phyloP scores from a whole-genome alignment of 2,329 filamentous ascomycete genomes.

The Botrytis fabae region DNA sequence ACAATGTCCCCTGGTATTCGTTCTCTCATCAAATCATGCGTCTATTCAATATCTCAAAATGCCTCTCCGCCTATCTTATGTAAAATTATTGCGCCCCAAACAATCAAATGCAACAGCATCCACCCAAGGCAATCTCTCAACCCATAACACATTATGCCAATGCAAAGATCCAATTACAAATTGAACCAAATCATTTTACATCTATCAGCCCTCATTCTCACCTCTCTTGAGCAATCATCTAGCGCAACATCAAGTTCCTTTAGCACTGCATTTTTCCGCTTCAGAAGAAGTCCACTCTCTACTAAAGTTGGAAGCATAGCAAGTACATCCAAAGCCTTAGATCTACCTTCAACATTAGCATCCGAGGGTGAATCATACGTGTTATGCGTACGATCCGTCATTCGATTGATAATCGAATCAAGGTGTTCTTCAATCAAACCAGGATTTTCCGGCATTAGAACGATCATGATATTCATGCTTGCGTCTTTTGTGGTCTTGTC shows the following conservation, averaged over 20 bases:
- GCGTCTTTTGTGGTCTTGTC: constrained; percentile 34
- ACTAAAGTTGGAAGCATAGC: constrained; percentile 31
- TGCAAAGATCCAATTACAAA: not conserved
- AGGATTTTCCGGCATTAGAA: constrained; percentile 30
- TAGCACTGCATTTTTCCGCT: constrained; percentile 30
- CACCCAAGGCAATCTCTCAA: not conserved
- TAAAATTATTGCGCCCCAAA: not conserved
- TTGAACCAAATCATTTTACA: constrained; percentile 36
- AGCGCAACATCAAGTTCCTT: constrained; percentile 34
- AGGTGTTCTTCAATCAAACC: constrained; percentile 34
- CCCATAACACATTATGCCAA: not conserved
- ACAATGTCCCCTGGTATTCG: not conserved
- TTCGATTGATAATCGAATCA: constrained; percentile 36
- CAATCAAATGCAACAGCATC: not conserved
- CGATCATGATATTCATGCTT: constrained; percentile 32
- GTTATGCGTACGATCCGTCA: constrained; percentile 38
- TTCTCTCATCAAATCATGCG: not conserved
- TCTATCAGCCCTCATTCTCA: constrained; percentile 33
- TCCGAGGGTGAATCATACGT: constrained; percentile 36
- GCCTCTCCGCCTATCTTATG: not conserved
- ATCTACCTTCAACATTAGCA: constrained; percentile 30
- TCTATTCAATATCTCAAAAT: not conserved
- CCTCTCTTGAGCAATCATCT: constrained; percentile 35
- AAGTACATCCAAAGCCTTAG: constrained; percentile 38
- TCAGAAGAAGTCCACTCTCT: constrained; percentile 24